Conservation (phyloP, 768 basidiomycete species). For the Boletus huronensis region DNA sequence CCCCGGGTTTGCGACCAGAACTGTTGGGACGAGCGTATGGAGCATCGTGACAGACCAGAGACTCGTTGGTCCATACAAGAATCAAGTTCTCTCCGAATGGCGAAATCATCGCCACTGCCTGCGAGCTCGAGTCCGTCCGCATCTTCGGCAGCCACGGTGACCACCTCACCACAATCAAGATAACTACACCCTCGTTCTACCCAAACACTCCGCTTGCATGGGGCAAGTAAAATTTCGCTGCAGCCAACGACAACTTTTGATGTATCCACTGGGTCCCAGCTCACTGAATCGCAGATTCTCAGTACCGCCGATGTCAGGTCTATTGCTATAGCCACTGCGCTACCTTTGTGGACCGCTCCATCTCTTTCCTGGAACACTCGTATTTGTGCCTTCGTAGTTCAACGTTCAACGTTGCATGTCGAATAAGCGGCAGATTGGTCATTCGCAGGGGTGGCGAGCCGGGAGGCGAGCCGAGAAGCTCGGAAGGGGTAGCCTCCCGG, state of each 20-base stretch:
- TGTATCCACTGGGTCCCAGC: background rate
- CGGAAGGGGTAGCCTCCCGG: too few species aligned
- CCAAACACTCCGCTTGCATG: background rate
- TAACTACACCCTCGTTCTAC: background rate
- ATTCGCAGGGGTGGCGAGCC: too few species aligned
- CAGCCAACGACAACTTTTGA: background rate
- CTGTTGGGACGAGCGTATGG: background rate
- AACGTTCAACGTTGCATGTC: too few species aligned
- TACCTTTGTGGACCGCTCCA: background rate
- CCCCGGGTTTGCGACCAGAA: background rate
- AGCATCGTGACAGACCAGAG: background rate
- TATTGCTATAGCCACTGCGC: background rate
- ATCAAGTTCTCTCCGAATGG: conserved; percentile 1
- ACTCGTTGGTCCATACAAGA: background rate
- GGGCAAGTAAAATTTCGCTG: background rate
- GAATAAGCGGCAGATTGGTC: too few species aligned
- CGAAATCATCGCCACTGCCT: background rate
- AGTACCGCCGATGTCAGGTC: background rate
- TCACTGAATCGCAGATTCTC: background rate
- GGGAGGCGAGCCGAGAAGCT: too few species aligned
- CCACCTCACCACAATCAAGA: background rate
- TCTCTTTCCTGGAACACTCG: background rate
- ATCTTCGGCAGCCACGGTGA: background rate
- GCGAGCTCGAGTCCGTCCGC: background rate
- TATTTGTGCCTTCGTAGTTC: too few species aligned